Evolutionary conservation across 1,284 basidiomycete genomes (phyloP).

Genomic region (Rhodotorula sp.): DNA sequence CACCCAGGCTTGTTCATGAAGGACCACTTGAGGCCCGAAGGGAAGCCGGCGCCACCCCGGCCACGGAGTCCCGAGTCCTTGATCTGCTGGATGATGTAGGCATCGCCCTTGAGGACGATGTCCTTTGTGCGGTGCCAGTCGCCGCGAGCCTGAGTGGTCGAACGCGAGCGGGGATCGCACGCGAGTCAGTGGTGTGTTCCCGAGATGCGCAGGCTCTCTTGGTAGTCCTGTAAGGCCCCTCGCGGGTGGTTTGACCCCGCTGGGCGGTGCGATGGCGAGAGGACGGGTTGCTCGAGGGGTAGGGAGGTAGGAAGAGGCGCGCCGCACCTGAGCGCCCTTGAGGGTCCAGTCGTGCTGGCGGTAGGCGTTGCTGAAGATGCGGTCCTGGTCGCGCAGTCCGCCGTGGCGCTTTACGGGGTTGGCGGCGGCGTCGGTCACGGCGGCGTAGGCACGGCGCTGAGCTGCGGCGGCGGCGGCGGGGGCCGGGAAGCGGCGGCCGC

Average conservation of each 20-base stretch:
- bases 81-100: slow-evolving; percentile 89
- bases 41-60: slow-evolving; percentile 96
- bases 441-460: slow-evolving; percentile 30
- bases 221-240: too few relatives aligned
- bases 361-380: slow-evolving; percentile 64
- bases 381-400: slow-evolving; percentile 87
- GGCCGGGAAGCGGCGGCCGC: slow-evolving; percentile 4
- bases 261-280: background rate
- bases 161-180: background rate
- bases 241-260: background rate
- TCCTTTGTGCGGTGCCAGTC: slow-evolving; percentile 99
- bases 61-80: slow-evolving; percentile 96
- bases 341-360: slow-evolving; percentile 81
- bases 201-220: background rate
- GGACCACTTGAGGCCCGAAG: slow-evolving; percentile 91
- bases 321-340: slow-evolving; percentile 75
- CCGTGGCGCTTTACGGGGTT: slow-evolving; percentile 53
- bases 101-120: slow-evolving; percentile 89
- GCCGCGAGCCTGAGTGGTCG: slow-evolving; percentile 70
- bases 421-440: slow-evolving; percentile 35
- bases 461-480: background rate
- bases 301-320: background rate
- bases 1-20: slow-evolving; percentile 96
- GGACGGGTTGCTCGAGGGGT: background rate
- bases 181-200: background rate